A percentile compares a stretch with the other conserved stretches of the same genome.
Conservation (phyloP, 148 eudicot genomes). For the Arbutus unedo region DNA sequence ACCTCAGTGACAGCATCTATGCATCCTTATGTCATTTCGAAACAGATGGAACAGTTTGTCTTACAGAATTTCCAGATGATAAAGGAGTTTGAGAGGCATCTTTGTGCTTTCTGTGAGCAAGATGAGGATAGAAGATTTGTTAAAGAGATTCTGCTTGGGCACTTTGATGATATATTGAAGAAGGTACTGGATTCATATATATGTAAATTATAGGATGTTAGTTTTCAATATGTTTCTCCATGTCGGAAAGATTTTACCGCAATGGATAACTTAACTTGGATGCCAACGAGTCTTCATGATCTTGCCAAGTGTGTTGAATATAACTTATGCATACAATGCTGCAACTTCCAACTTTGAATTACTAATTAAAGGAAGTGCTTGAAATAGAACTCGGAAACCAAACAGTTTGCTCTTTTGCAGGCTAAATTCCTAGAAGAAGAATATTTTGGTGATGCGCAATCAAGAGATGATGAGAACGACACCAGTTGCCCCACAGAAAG, state of each 20-base stretch:
- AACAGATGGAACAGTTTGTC: constrained; percentile 56
- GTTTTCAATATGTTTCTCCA: not conserved
- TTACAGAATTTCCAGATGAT: constrained; percentile 55
- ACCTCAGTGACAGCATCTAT: constrained; percentile 32
- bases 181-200: constrained; percentile 45
- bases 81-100: constrained; percentile 46
- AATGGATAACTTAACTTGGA: not conserved
- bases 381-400: constrained; percentile 15
- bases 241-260: not conserved
- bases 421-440: constrained; percentile 40
- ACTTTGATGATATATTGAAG: constrained; percentile 48
- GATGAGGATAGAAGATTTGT: constrained; percentile 43
- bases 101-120: constrained; percentile 36
- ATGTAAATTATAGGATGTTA: not conserved
- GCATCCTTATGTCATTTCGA: constrained; percentile 52
- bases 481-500: constrained; percentile 13
- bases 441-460: constrained; percentile 26
- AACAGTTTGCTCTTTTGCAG: constrained; percentile 35
- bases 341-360: not conserved
- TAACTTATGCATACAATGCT: not conserved
- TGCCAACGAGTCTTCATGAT: not conserved
- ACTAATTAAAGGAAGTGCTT: not conserved
- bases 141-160: constrained; percentile 50
- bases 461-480: constrained; percentile 13
- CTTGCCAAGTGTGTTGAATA: not conserved